Evolutionary conservation across 768 basidiomycete genomes (phyloP).

Genomic region (Neoboletus subvelutipes): DNA sequence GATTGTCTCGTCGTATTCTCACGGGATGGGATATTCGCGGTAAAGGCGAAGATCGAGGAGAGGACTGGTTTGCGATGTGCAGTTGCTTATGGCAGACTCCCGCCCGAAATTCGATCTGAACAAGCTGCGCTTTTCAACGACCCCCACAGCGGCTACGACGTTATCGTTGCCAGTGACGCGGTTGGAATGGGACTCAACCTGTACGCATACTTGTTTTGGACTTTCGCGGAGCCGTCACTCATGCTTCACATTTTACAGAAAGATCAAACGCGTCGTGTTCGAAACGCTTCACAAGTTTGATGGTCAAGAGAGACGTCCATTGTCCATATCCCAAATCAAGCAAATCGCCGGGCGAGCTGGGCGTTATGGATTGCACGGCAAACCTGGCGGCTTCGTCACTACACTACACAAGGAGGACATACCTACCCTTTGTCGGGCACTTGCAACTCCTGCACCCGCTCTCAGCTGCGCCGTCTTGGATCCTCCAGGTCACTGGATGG

Average conservation of each 20-base stretch:
- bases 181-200: conserved; percentile 97
- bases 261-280: conserved; percentile 88
- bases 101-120: conserved; percentile 88
- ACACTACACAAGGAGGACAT: conserved; percentile 67
- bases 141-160: conserved; percentile 76
- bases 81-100: conserved; percentile 88
- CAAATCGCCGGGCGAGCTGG: conserved; percentile 96
- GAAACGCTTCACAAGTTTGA: conserved; percentile 66
- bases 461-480: conserved; percentile 54
- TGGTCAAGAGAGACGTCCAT: conserved; percentile 40
- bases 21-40: conserved; percentile 66
- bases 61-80: conserved; percentile 79
- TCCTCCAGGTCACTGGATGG: conserved; percentile 25
- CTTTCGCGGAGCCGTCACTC: background rate
- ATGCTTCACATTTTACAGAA: conserved; percentile 45
- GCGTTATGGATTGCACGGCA: conserved; percentile 70
- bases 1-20: conserved; percentile 93
- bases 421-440: conserved; percentile 51
- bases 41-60: conserved; percentile 73
- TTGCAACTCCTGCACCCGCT: conserved; percentile 49
- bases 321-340: conserved; percentile 80
- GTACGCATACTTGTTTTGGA: conserved; percentile 45
- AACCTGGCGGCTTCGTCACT: conserved; percentile 66
- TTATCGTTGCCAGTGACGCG: conserved; percentile 92
- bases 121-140: conserved; percentile 94